Percentiles rank a stretch among this genome's conserved stretches.
These are phyloP conservation scores for Effrenium voratum DNA, from an alignment of 73 alveolate species.

Conservation along the genomic window DNA sequence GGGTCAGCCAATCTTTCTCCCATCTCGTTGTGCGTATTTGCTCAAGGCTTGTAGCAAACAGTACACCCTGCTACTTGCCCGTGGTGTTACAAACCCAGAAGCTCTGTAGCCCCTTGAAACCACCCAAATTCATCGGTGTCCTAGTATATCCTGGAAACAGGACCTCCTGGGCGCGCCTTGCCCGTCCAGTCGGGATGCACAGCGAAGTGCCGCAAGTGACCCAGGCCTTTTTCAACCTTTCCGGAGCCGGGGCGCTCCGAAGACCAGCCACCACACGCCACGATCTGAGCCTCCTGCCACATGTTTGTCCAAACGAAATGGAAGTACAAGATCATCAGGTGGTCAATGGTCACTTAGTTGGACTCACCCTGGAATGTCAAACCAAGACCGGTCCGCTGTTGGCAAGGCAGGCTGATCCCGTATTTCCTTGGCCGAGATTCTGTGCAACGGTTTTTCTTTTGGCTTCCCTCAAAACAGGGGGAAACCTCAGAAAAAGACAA, in stretches of 20 bases:
- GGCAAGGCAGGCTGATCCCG: too few relatives aligned
- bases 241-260: background rate
- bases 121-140: background rate
- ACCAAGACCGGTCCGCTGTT: too few relatives aligned
- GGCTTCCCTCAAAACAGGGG: too few relatives aligned
- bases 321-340: too few relatives aligned
- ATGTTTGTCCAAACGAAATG: too few relatives aligned
- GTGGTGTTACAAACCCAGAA: background rate
- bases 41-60: background rate
- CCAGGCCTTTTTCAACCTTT: background rate
- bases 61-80: background rate
- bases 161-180: background rate
- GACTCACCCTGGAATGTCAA: too few relatives aligned
- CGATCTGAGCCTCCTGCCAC: background rate
- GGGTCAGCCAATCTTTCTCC: too few relatives aligned
- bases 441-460: too few relatives aligned
- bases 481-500: too few relatives aligned
- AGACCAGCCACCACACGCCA: slow-evolving; percentile 23
- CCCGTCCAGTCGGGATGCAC: background rate
- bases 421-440: too few relatives aligned
- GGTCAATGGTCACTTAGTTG: too few relatives aligned
- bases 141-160: background rate
- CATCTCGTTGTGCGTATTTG: background rate
- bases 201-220: slow-evolving; percentile 3
- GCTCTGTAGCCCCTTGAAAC: background rate